Conservation (phyloP, 2,329 filamentous ascomycete genomes). For the Sphaerostilbella broomeana region DNA sequence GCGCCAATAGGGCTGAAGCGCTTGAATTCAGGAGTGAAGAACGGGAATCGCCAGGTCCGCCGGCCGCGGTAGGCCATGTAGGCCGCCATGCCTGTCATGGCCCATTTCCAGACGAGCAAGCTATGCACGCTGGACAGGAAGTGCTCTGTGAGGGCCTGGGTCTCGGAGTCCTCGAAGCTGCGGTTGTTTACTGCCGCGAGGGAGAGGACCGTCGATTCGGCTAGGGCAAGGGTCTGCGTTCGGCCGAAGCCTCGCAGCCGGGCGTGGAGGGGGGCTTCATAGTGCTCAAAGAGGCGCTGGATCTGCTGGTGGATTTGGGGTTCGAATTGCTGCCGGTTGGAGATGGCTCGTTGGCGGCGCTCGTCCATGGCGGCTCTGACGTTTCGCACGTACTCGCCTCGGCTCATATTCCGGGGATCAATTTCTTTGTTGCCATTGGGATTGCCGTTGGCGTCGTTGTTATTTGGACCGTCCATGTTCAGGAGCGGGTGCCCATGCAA, state of each 20-base stretch:
- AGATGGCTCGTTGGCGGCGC: slow-evolving; percentile 24
- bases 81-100: slow-evolving; percentile 20
- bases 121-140: slow-evolving; percentile 26
- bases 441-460: not conserved
- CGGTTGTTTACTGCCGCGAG: slow-evolving; percentile 25
- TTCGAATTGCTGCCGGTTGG: slow-evolving; percentile 24
- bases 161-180: slow-evolving; percentile 30
- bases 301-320: slow-evolving; percentile 27
- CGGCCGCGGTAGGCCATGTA: slow-evolving; percentile 24
- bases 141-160: slow-evolving; percentile 29
- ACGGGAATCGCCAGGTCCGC: slow-evolving; percentile 33
- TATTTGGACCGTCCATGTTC: slow-evolving; percentile 16
- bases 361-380: slow-evolving; percentile 27
- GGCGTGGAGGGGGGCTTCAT: slow-evolving; percentile 27
- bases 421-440: slow-evolving; percentile 21
- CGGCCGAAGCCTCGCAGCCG: slow-evolving; percentile 24
- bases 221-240: slow-evolving; percentile 23
- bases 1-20: slow-evolving; percentile 27
- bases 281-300: slow-evolving; percentile 26
- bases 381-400: slow-evolving; percentile 18
- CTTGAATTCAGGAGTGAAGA: slow-evolving; percentile 30
- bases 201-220: slow-evolving; percentile 23
- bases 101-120: slow-evolving; percentile 25
- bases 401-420: slow-evolving; percentile 15
- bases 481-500: too few species aligned